phyloP scores from a whole-genome alignment of 1,284 basidiomycete genomes.

The Ganoderma meredithae region DNA sequence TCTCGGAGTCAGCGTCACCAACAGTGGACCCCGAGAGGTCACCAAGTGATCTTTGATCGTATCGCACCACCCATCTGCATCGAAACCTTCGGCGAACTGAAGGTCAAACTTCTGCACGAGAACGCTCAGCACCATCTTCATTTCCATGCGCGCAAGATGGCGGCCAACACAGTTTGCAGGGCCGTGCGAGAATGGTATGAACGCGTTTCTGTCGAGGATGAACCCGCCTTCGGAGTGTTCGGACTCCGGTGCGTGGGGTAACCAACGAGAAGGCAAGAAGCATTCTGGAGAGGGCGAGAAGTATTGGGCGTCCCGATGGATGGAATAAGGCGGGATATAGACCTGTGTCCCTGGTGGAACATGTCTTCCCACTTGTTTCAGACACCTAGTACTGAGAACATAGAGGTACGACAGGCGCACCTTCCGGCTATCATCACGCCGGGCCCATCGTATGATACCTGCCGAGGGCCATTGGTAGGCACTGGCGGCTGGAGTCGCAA shows the following conservation, averaged over 20 bases:
- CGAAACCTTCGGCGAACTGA: constrained; percentile 27
- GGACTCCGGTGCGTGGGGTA: constrained; percentile 6
- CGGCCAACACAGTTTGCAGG: constrained; percentile 41
- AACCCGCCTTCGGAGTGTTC: not conserved
- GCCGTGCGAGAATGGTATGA: constrained; percentile 39
- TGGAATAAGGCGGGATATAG: not conserved
- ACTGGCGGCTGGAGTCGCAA: no score
- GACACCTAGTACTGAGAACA: no score
- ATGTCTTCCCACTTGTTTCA: no score
- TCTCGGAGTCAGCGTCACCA: not conserved
- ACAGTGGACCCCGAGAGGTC: not conserved
- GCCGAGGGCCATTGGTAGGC: no score
- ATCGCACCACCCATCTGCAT: not conserved
- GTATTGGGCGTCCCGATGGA: constrained; percentile 41
- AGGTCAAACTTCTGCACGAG: constrained; percentile 37
- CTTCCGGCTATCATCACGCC: no score
- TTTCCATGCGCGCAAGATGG: constrained; percentile 35
- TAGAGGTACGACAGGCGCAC: no score
- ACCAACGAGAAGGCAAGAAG: constrained; percentile 41
- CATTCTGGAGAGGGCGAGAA: constrained; percentile 36
- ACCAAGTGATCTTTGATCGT: not conserved
- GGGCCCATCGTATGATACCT: no score
- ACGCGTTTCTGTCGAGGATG: constrained; percentile 32
- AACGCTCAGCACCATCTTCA: constrained; percentile 30
- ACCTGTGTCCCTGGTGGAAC: constrained; percentile 2